phyloP scores from a whole-genome alignment of 2,329 filamentous ascomycete genomes.

The Monilinia fructicola region DNA sequence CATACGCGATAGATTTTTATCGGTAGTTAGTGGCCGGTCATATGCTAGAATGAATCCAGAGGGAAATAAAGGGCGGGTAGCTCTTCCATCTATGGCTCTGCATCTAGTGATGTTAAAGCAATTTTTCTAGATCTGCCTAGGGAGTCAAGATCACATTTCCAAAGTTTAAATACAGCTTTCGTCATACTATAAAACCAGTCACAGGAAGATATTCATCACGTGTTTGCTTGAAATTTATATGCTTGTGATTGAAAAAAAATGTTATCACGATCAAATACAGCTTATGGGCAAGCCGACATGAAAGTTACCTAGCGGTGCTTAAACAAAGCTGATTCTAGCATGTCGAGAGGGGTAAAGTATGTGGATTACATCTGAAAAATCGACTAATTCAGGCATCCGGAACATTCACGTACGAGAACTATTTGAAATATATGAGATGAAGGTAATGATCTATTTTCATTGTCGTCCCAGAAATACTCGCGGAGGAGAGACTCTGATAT shows the following conservation, averaged over 20 bases:
- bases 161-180: not conserved
- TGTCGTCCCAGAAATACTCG: not conserved
- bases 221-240: no score
- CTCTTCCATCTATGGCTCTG: not conserved
- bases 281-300: not conserved
- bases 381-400: not conserved
- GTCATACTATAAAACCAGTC: not conserved
- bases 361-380: not conserved
- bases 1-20: no score
- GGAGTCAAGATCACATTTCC: no score
- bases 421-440: not conserved
- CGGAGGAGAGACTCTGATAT: not conserved
- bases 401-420: constrained; percentile 2
- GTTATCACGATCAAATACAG: not conserved
- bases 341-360: not conserved
- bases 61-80: not conserved
- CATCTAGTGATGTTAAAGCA: not conserved
- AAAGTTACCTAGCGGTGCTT: not conserved
- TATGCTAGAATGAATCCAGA: not conserved
- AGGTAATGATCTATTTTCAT: not conserved
- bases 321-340: not conserved
- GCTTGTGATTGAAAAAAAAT: no score
- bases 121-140: no score
- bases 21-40: no score
- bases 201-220: not conserved